These are phyloP conservation scores for Leucogyrophana mollusca DNA, from an alignment of 768 basidiomycete genomes.

Conservation along the genomic window DNA sequence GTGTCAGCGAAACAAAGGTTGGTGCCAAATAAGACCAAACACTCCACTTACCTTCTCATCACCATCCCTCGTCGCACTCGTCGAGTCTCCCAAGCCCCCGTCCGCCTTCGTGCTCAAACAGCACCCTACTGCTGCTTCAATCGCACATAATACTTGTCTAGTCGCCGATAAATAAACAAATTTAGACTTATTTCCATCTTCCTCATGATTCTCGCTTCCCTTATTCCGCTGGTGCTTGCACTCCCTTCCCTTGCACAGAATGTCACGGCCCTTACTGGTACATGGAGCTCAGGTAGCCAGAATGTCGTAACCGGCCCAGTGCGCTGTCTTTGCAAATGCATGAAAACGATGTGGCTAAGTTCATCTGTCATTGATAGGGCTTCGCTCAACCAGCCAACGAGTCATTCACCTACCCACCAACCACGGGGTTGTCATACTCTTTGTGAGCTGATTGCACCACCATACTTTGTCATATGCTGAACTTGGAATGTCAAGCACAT, in stretches of 20 bases:
- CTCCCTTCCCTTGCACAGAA: slow-evolving; percentile 50
- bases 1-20: slow-evolving; percentile 6
- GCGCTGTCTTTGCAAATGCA: slow-evolving; percentile 34
- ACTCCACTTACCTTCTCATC: slow-evolving; percentile 15
- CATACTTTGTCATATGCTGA: neutral
- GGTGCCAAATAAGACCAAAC: slow-evolving; percentile 23
- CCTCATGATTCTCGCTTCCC: slow-evolving; percentile 20
- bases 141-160: neutral
- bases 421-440: slow-evolving; percentile 84
- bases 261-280: slow-evolving; percentile 68
- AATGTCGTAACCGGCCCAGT: slow-evolving; percentile 81
- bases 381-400: slow-evolving; percentile 84
- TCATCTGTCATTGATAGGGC: slow-evolving; percentile 41
- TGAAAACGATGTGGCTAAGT: slow-evolving; percentile 1
- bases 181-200: slow-evolving; percentile 5
- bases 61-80: slow-evolving; percentile 36
- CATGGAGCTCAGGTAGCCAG: slow-evolving; percentile 82
- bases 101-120: slow-evolving; percentile 10
- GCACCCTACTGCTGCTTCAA: slow-evolving; percentile 4
- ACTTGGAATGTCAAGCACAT: slow-evolving; percentile 45
- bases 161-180: neutral
- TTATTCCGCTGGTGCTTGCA: slow-evolving; percentile 27
- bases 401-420: slow-evolving; percentile 81
- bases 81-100: slow-evolving; percentile 26
- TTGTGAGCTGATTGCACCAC: slow-evolving; percentile 58